Conservation (phyloP, 805 yeast species). For the Candida verbasci region DNA sequence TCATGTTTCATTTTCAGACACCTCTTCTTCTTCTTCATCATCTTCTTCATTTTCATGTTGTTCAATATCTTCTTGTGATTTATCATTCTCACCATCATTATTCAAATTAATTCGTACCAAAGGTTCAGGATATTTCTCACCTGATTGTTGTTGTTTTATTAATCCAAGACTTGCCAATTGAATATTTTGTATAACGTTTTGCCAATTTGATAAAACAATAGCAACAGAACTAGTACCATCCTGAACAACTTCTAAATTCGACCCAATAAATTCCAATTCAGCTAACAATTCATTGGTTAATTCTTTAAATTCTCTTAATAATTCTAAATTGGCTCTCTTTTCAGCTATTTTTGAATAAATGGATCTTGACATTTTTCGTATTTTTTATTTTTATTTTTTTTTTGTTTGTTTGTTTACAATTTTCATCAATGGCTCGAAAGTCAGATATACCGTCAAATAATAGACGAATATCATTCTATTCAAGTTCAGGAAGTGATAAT, state of each 20-base stretch:
- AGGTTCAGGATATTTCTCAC: conserved; percentile 55
- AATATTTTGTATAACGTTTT: conserved; percentile 54
- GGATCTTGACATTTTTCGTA: conserved; percentile 1
- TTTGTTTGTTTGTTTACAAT: conserved; percentile 7
- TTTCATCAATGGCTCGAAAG: conserved; percentile 6
- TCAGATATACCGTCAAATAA: background rate
- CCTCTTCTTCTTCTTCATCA: conserved; percentile 5
- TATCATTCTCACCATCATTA: conserved; percentile 25
- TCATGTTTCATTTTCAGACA: no score
- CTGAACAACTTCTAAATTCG: conserved; percentile 43
- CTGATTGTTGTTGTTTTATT: conserved; percentile 36
- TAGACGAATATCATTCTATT: conserved; percentile 3
- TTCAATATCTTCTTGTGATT: conserved; percentile 7
- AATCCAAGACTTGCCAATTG: conserved; percentile 57
- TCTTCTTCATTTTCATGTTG: conserved; percentile 7
- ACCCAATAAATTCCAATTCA: conserved; percentile 47
- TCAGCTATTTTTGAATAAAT: conserved; percentile 33
- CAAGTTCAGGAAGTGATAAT: background rate
- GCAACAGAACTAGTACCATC: conserved; percentile 61
- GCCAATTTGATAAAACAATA: conserved; percentile 61
- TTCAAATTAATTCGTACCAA: conserved; percentile 55
- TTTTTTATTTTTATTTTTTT: conserved; percentile 4
- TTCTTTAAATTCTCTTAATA: conserved; percentile 43
- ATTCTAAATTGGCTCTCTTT: conserved; percentile 48
- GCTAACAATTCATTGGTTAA: conserved; percentile 42